phyloP scores from a whole-genome alignment of 1,284 basidiomycete genomes.

The Ganoderma leucocontextum region DNA sequence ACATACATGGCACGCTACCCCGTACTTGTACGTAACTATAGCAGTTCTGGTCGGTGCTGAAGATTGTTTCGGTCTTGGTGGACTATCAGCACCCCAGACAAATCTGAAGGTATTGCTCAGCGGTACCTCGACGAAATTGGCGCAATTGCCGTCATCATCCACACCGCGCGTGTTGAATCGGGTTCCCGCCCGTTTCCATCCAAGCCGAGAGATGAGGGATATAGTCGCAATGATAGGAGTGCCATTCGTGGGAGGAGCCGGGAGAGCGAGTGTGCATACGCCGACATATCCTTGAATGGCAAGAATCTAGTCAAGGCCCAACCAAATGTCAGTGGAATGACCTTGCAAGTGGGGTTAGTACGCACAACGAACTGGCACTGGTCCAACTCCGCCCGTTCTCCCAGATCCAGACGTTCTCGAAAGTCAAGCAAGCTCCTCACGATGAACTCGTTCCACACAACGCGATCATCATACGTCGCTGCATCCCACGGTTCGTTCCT shows the following conservation, averaged over 20 bases:
- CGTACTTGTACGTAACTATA: constrained; percentile 94
- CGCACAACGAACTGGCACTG: constrained; percentile 83
- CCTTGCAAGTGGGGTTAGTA: constrained; percentile 21
- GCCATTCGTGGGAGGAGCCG: constrained; percentile 76
- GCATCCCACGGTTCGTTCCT: constrained; percentile 63
- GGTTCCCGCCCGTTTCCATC: constrained; percentile 96
- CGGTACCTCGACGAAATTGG: constrained; percentile 93
- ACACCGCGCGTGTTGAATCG: constrained; percentile 97
- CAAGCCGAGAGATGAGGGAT: constrained; percentile 85
- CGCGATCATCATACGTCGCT: constrained; percentile 79
- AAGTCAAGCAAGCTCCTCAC: constrained; percentile 84
- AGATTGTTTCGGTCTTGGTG: constrained; percentile 86
- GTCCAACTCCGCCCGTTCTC: constrained; percentile 78
- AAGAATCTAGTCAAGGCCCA: constrained; percentile 61
- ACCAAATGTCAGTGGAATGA: neutral
- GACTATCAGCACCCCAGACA: constrained; percentile 33
- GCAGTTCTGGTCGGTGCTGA: constrained; percentile 85
- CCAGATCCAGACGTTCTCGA: constrained; percentile 73
- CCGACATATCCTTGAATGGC: constrained; percentile 95
- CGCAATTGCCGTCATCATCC: constrained; percentile 97
- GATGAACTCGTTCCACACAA: constrained; percentile 90
- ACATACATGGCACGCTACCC: constrained; percentile 91
- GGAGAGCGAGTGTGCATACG: constrained; percentile 72
- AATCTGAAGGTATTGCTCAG: neutral
- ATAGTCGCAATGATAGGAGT: constrained; percentile 73